phyloP scores from a whole-genome alignment of 179 eudicot genomes.

The Spergularia azorica region DNA sequence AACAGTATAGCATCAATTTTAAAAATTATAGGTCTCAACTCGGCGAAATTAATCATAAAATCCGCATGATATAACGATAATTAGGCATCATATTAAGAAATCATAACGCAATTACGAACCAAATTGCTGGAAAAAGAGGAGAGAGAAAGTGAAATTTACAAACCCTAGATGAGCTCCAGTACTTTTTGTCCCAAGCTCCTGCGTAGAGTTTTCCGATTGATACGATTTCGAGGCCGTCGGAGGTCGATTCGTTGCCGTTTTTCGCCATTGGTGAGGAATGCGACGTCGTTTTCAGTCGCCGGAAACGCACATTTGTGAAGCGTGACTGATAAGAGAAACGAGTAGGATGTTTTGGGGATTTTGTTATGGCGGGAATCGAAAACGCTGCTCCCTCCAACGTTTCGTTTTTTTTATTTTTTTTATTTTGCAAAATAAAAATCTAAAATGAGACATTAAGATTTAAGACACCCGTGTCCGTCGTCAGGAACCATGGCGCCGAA shows the following conservation, averaged over 20 bases:
- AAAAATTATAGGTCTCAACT: neutral
- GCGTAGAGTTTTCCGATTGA: constrained; percentile 69
- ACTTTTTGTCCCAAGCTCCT: constrained; percentile 90
- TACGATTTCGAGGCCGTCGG: constrained; percentile 74
- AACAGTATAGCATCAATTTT: neutral
- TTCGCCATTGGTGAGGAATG: constrained; percentile 26
- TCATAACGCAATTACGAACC: neutral
- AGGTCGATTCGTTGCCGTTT: constrained; percentile 9
- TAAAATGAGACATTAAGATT: no score
- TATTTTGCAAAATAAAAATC: neutral
- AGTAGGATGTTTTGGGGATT: neutral
- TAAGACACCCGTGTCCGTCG: no score
- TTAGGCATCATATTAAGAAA: neutral
- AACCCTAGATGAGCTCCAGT: constrained; percentile 99
- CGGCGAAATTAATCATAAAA: neutral
- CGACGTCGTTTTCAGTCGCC: neutral
- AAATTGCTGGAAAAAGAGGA: neutral
- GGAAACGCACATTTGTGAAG: no score
- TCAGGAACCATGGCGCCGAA: no score
- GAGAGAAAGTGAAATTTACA: constrained; percentile 23
- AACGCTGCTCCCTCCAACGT: constrained; percentile 25
- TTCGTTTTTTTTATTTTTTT: neutral
- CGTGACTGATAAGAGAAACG: no score
- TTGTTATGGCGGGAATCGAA: constrained; percentile 30
- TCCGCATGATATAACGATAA: neutral